Base-by-base conservation (phyloP, 2,329 filamentous ascomycete genomes). In the Talaromyces sp. region DNA sequence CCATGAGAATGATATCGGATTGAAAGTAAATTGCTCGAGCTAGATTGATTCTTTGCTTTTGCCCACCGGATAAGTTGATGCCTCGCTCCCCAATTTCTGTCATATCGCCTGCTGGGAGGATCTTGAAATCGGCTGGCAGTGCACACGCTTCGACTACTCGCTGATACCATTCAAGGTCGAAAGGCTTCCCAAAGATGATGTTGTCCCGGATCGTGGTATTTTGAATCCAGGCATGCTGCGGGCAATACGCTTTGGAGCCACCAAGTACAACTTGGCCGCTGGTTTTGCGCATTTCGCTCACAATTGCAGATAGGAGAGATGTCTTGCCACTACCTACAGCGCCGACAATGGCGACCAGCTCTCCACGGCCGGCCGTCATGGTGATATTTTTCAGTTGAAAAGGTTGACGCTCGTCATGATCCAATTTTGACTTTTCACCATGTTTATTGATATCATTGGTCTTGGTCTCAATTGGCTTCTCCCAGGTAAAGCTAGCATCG, bases 191-290 rank as follows among this genome's bases (percentile, higher is more conserved):
- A 60, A 86, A 86, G 3, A 86, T 66, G n/a, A 87, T 86, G 63
- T 86, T 86, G 10, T 86, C 81, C 3, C 80, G 77, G 53, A 87
- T 83, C 6, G 79, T 84, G 75, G 83, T 85, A 68, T 80, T 84
- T 66, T 86, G 82, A 2, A 87, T 70, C 83, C 83, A 87, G 0
- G 84, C 81, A 0, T 81, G 79, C 63, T 87, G 84, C 1, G 81
- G 81, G 10, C 80, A 79, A 65, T 80, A 84, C 0, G 54, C 54
- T 25, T 13, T 31, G 13, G 19, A 25, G 7, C 7, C 22, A n/a
- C 11, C 22, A 33, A 48, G n/a, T 15, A 9, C 13, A 21, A 48
- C 15, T n/a, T n/a, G 13, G 5, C 45, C 45, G 5, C 13, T 7
- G 13, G 15, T 10, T 33, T 48, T 13, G 22, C 25, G 22, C 22